phyloP scores from a whole-genome alignment of 2,329 filamentous ascomycete species.

The Botrytis medusae region DNA sequence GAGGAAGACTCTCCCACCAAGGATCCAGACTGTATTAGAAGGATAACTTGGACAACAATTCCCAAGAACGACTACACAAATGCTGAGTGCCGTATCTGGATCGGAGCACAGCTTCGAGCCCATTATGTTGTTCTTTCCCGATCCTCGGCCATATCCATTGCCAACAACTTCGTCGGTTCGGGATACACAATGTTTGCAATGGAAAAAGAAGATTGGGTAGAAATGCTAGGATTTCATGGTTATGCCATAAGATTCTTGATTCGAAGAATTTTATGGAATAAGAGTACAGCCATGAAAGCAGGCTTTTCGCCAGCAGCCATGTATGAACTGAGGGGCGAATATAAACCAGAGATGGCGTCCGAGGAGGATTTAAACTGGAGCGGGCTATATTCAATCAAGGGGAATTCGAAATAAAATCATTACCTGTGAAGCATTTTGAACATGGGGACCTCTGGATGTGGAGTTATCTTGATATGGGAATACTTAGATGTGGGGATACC shows the following conservation, averaged over 20 bases:
- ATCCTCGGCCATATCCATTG: not conserved
- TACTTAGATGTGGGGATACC: not conserved
- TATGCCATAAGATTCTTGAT: not conserved
- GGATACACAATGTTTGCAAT: not conserved
- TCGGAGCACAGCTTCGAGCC: not conserved
- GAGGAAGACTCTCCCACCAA: not conserved
- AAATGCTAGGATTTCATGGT: constrained; percentile 2
- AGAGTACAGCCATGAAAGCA: not conserved
- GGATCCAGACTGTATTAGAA: not conserved
- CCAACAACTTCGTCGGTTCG: not conserved
- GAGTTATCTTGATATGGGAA: not conserved
- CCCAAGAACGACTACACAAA: not conserved
- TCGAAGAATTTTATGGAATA: constrained; percentile 6
- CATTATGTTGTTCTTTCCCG: not conserved
- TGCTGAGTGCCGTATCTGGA: constrained; percentile 2
- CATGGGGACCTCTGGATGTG: not conserved
- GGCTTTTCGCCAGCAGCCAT: not conserved
- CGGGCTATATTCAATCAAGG: constrained; percentile 7
- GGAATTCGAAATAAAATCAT: not conserved
- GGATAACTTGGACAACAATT: not conserved
- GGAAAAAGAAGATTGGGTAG: constrained; percentile 8
- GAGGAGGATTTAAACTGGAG: constrained; percentile 3
- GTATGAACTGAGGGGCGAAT: constrained; percentile 5
- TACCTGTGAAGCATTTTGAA: not conserved
- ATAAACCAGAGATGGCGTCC: not conserved